A percentile compares a stretch with the other conserved stretches of the same genome.
Evolutionary conservation across 768 basidiomycete species (phyloP).

Genomic region (Suillus brevipes): DNA sequence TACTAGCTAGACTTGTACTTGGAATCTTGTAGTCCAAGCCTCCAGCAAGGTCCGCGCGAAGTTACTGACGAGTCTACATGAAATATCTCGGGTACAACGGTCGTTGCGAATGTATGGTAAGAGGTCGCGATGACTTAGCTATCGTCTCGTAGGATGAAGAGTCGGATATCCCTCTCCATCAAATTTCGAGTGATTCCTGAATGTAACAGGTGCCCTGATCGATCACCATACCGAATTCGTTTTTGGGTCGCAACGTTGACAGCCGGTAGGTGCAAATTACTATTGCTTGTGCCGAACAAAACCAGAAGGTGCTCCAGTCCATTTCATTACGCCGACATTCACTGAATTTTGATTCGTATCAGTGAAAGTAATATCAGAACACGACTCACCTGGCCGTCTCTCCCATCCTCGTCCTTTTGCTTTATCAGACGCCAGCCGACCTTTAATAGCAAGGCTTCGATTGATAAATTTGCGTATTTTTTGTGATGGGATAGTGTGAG

Average conservation of each 20-base stretch:
- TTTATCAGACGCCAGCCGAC: slow-evolving; percentile 28
- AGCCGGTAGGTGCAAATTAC: too few relatives aligned
- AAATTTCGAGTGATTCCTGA: not conserved
- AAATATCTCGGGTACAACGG: not conserved
- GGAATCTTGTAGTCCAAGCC: not conserved
- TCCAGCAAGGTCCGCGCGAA: not conserved
- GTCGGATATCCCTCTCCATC: not conserved
- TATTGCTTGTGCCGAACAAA: slow-evolving; percentile 43
- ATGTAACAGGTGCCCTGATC: not conserved
- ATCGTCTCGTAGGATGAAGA: not conserved
- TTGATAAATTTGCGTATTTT: slow-evolving; percentile 54
- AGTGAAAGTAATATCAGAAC: not conserved
- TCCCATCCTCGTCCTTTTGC: slow-evolving; percentile 54
- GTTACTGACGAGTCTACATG: not conserved
- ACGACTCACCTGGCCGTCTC: slow-evolving; percentile 53
- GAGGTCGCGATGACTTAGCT: not conserved
- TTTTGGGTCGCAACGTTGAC: not conserved
- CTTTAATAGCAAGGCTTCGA: slow-evolving; percentile 49
- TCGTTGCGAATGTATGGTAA: not conserved
- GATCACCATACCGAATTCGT: not conserved
- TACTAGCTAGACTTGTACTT: not conserved
- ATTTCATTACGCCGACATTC: slow-evolving; percentile 57
- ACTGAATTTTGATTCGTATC: slow-evolving; percentile 32
- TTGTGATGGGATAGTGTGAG: slow-evolving; percentile 47
- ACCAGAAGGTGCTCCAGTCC: slow-evolving; percentile 51